phyloP scores from a whole-genome alignment of 257 asterid species.

The Pogostemon cablin region DNA sequence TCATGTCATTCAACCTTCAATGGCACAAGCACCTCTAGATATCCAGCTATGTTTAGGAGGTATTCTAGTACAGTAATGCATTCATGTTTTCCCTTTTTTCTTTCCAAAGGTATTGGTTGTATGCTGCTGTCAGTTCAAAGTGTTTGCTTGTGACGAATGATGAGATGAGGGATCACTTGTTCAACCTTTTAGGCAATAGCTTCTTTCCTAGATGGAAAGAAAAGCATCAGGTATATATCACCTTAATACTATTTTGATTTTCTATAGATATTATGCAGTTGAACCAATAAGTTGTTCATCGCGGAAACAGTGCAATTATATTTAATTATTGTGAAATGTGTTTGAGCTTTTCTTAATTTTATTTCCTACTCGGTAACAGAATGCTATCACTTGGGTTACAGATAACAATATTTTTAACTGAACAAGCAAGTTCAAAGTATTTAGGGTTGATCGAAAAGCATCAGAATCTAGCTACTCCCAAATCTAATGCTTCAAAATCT shows the following conservation, averaged over 20 bases:
- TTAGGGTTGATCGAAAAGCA: no score
- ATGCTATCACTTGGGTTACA: no score
- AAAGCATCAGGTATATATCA: constrained; percentile 78
- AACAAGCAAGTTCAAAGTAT: no score
- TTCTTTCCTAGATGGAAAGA: constrained; percentile 99
- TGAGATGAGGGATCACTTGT: constrained; percentile 99
- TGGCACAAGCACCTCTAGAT: constrained; percentile 11
- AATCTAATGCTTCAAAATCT: no score
- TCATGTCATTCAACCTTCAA: not conserved
- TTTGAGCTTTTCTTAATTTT: not conserved
- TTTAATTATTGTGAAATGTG: not conserved
- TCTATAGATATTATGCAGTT: not conserved
- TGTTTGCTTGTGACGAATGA: constrained; percentile 92
- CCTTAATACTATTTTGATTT: not conserved
- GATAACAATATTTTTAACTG: no score
- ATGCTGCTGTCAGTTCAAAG: constrained; percentile 90
- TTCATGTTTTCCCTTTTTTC: constrained; percentile 1
- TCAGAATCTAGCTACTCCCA: no score
- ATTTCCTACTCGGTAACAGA: not conserved
- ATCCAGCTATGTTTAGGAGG: constrained; percentile 12
- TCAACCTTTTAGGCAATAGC: constrained; percentile 79
- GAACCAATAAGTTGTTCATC: not conserved
- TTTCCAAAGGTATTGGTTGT: constrained; percentile 84
- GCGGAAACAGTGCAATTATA: not conserved
- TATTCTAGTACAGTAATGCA: not conserved